Base-by-base conservation (phyloP, 768 basidiomycete species). In the Phaffia australis region DNA sequence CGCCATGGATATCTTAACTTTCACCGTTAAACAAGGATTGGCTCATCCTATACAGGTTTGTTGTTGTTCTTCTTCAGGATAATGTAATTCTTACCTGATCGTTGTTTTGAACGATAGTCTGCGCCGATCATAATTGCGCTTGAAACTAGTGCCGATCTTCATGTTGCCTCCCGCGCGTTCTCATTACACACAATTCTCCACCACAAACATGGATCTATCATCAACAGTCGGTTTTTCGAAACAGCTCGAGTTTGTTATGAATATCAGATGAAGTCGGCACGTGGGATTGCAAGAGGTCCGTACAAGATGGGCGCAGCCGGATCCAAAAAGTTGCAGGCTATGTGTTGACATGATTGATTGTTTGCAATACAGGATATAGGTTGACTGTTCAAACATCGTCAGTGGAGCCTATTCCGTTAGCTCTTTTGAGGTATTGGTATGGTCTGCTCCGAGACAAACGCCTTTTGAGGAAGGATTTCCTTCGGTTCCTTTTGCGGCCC, bases 21-120 rank as follows among this genome's bases (percentile, higher is more conserved):
- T 95, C 72, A 94, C 92, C 0, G 85, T 98, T 70, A 90, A 87
- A 73, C 94, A 97, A 76, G 95, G 95, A 2, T 80, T 98, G 60
- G 89, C 91, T 6, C 93, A 98, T 77, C 95, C 95, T 0, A 81
- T 99, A 7, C 88, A 89, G 80, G 88, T 87, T 72, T 62, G 81
- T 63, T 16, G 0, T 16, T 16, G n/a, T 46, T 29, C 1, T 21
- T 25, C n/a, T 23, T 49, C n/a, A 27, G 42, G 49, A 47, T 11
- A 18, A n/a, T 61, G 23, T 54, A 27, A 21, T 54, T 63, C 69
- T 69, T 35, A 62, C 23, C 52, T 16, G 57, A 56, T 3, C 18
- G 18, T 25, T n/a, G 48, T 60, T 29, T 7, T 64, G 55, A 29
- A 64, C 25, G 58, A 2, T 70, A 93, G 86, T 94, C 89, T 46